Evolutionary conservation across 345 rosid genomes (phyloP).

Genomic region (Geranium brycei): DNA sequence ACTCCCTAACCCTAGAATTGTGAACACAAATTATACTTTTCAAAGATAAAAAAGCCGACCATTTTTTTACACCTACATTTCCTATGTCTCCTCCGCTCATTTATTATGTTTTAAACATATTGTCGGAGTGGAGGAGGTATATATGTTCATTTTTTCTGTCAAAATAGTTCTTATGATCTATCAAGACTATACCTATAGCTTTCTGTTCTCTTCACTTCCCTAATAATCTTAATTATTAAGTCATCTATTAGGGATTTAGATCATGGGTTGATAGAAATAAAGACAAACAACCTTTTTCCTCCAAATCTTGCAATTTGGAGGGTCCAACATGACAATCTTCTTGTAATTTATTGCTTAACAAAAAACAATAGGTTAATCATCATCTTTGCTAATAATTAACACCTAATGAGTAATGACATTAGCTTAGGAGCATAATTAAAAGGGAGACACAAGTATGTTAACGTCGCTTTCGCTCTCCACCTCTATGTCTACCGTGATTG

Average conservation of each 20-base stretch:
- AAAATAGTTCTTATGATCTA: not conserved
- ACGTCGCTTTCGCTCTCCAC: not conserved
- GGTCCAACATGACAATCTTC: constrained; percentile 8
- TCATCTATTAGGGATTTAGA: constrained; percentile 10
- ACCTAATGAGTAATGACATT: constrained; percentile 9
- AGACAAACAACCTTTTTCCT: constrained; percentile 27
- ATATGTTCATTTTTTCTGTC: constrained; percentile 2
- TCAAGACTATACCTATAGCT: not conserved
- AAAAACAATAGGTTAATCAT: not conserved
- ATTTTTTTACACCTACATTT: no score
- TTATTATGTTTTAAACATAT: not conserved
- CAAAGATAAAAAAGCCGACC: no score
- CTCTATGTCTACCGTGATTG: constrained; percentile 15
- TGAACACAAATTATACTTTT: no score
- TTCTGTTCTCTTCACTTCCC: not conserved
- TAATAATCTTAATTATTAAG: not conserved
- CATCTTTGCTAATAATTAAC: not conserved
- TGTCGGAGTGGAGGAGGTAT: constrained; percentile 15
- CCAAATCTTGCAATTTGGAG: constrained; percentile 14
- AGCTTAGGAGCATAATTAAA: constrained; percentile 1
- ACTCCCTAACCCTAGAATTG: no score
- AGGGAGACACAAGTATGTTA: not conserved
- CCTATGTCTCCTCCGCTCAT: not conserved
- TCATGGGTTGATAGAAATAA: constrained; percentile 11
- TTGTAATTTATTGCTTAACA: constrained; percentile 1